Percentiles rank a stretch among this genome's conserved stretches.
These are phyloP conservation scores for Pythium sp. DNA, from an alignment of 352 stramenopile species.

Conservation along the genomic window DNA sequence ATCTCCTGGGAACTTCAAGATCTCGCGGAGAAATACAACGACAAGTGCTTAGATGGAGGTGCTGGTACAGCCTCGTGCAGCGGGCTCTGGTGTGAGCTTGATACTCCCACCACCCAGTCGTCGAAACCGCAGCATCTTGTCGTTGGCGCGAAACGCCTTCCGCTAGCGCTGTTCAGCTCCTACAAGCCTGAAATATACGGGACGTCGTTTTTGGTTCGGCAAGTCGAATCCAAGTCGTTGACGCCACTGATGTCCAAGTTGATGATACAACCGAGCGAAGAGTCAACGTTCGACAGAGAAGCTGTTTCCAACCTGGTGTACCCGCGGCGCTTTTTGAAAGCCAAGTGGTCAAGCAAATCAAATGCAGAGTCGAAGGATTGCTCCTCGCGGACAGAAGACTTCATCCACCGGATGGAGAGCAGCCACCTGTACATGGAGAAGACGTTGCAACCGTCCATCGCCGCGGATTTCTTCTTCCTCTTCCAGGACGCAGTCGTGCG, in stretches of 20 bases:
- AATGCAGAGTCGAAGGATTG: background rate
- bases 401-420: slow-evolving; percentile 6
- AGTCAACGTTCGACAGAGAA: background rate
- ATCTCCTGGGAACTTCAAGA: background rate
- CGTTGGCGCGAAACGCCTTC: too few relatives aligned
- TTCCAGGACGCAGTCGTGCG: slow-evolving; percentile 29
- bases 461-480: slow-evolving; percentile 28
- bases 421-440: slow-evolving; percentile 39
- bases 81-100: background rate
- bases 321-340: background rate
- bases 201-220: too few relatives aligned
- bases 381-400: background rate
- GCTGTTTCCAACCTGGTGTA: background rate
- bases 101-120: background rate
- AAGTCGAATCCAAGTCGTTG: too few relatives aligned
- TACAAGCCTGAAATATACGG: too few relatives aligned
- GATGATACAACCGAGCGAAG: background rate
- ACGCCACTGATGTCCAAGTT: background rate
- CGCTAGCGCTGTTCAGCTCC: too few relatives aligned
- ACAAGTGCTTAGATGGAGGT: background rate
- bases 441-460: slow-evolving; percentile 31
- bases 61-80: background rate
- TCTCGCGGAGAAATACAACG: background rate
- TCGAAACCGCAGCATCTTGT: too few relatives aligned
- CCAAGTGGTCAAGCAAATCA: background rate